Base-by-base conservation (phyloP, 306 rosid species). In the Gastrolobium villosum region DNA sequence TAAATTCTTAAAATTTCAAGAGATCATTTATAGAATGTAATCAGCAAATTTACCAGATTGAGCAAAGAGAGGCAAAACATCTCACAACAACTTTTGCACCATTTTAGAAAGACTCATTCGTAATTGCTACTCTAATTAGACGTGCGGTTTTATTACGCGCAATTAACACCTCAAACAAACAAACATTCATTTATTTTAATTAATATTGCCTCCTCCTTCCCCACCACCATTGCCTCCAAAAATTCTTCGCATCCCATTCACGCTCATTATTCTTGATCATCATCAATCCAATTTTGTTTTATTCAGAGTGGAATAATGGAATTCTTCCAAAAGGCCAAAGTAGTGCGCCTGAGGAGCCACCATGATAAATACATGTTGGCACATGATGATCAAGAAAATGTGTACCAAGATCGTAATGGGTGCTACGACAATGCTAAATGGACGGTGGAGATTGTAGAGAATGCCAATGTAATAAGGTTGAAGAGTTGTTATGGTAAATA, bases 311-410 rank as follows among this genome's bases (percentile, higher is more conserved):
- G 30, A 2, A 11, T n/a, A n/a, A n/a, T 94, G 97, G 99, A 94
- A 26, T 77, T 94, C 50, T 89, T 94, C 82, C 84, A 80, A 8
- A 90, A 77, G 79, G 97, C 97, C 13, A 79, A 78, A 43, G 82
- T 76, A 46, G 88, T 94, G 14, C 96, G 97, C 1, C 70, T 94
- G 4, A 73, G 88, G 36, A 94, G 97, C 86, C 84, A 88, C 91
- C 99, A 92, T 20, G 95, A 91, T 9, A 94, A 92, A 74, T 94
- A 83, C 83, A 73, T 94, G 71, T 50, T 90, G 44, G 99, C 99
- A 0, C 88, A 87, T 5, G 90, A 92, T 0, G 91, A 94, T 28
- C 75, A 92, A 79, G 97, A 92, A 73, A 9, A 71, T 0, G 97
- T 94, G 0, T 76, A 56, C 63, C 99, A 90, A 82, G 92, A 89